These are phyloP conservation scores for Cryptococcus hybrid DNA, from an alignment of 1,284 basidiomycete genomes.

Conservation along the genomic window DNA sequence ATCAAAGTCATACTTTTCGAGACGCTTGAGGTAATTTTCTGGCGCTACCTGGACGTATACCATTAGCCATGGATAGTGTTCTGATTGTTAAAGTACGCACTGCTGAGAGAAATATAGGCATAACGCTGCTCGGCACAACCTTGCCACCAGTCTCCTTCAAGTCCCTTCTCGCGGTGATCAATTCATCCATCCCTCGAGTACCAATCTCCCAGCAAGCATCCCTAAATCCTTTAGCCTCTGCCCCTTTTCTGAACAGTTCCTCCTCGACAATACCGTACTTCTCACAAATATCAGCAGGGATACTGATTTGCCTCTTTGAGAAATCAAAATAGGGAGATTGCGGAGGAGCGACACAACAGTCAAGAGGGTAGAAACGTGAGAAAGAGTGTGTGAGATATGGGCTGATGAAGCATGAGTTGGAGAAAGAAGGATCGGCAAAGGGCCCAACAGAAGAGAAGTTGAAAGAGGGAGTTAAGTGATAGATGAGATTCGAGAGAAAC, in stretches of 20 bases:
- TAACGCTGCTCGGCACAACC: slow-evolving; percentile 60
- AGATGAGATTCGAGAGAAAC: slow-evolving; percentile 68
- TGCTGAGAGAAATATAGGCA: slow-evolving; percentile 75
- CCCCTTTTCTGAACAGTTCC: slow-evolving; percentile 75
- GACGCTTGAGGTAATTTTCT: slow-evolving; percentile 65
- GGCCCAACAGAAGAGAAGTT: slow-evolving; percentile 72
- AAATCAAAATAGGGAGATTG: slow-evolving; percentile 70
- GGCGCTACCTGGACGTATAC: slow-evolving; percentile 63
- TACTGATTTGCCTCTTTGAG: slow-evolving; percentile 64
- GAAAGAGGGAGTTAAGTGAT: slow-evolving; percentile 71
- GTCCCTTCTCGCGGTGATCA: slow-evolving; percentile 77
- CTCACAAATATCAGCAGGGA: slow-evolving; percentile 80
- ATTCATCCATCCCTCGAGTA: slow-evolving; percentile 83
- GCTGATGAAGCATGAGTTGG: slow-evolving; percentile 56
- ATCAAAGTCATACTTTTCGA: slow-evolving; percentile 79
- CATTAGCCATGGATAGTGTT: neutral
- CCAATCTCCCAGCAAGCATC: slow-evolving; percentile 86
- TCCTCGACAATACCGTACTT: slow-evolving; percentile 80
- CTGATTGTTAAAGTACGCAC: slow-evolving; percentile 55
- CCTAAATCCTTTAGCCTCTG: slow-evolving; percentile 55
- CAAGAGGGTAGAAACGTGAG: slow-evolving; percentile 47
- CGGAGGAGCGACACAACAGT: slow-evolving; percentile 62
- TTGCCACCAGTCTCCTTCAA: slow-evolving; percentile 63
- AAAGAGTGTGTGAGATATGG: slow-evolving; percentile 70
- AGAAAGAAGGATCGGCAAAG: slow-evolving; percentile 68